phyloP scores from a whole-genome alignment of 2,329 filamentous ascomycete genomes.

The Annulohypoxylon truncatum region DNA sequence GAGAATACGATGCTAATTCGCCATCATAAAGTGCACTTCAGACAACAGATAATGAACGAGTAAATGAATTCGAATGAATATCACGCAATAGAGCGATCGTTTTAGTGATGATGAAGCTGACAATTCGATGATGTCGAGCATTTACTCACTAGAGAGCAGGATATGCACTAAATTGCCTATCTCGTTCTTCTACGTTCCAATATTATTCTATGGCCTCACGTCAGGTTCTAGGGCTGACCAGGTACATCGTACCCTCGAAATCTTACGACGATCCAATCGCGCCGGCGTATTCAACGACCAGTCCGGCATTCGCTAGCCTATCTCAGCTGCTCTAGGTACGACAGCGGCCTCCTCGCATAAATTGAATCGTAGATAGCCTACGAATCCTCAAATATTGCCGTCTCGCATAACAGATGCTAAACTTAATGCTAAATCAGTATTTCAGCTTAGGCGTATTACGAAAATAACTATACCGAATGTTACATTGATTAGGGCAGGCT shows the following conservation, averaged over 20 bases:
- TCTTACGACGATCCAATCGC: constrained; percentile 21
- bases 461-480: background rate
- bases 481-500: background rate
- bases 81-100: background rate
- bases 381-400: background rate
- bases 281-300: constrained; percentile 2
- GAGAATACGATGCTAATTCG: constrained; percentile 8
- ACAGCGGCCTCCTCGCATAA: background rate
- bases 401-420: background rate
- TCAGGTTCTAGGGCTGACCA: constrained; percentile 38
- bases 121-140: constrained; percentile 6
- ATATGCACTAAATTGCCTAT: constrained; percentile 17
- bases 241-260: constrained; percentile 11
- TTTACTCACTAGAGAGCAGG: constrained; percentile 1
- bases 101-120: constrained; percentile 9
- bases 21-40: background rate
- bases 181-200: constrained; percentile 13
- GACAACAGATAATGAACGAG: background rate
- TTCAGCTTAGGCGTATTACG: background rate
- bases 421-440: constrained; percentile 8
- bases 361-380: background rate
- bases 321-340: constrained; percentile 3
- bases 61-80: background rate
- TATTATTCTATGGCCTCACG: constrained; percentile 29
- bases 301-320: background rate